Percentiles rank a stretch among this genome's conserved stretches.
Conservation (phyloP, 371 early-diverging fungal genomes). For the Quaeritorhiza haematococci region DNA sequence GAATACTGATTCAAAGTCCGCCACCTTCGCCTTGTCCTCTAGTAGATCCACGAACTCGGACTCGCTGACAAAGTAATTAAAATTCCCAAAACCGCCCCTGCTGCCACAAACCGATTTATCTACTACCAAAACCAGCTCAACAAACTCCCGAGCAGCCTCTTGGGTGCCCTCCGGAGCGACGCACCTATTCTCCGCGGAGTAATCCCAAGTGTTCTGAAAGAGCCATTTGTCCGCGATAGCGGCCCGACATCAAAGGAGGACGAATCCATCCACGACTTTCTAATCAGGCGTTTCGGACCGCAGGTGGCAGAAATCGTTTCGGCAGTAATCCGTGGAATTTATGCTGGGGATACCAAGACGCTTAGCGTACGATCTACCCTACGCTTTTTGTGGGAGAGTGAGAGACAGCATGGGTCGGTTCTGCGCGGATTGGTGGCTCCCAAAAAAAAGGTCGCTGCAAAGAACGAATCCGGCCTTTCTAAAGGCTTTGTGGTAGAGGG, state of each 20-base stretch:
- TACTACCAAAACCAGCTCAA: constrained; percentile 66
- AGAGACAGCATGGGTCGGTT: constrained; percentile 64
- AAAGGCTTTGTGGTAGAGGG: constrained; percentile 6
- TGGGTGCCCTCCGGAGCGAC: constrained; percentile 32
- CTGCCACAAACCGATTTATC: constrained; percentile 78
- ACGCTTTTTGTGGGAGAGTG: constrained; percentile 54
- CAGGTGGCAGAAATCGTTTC: constrained; percentile 72
- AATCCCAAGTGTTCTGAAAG: constrained; percentile 35
- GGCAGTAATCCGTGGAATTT: constrained; percentile 87
- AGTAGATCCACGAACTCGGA: constrained; percentile 57
- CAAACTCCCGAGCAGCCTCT: constrained; percentile 47
- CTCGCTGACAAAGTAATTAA: constrained; percentile 50
- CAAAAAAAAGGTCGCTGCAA: neutral
- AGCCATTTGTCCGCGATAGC: constrained; percentile 34
- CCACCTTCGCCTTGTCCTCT: neutral
- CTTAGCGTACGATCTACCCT: constrained; percentile 74
- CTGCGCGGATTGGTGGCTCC: constrained; percentile 38
- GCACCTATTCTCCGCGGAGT: constrained; percentile 50
- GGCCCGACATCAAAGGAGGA: constrained; percentile 36
- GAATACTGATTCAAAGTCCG: neutral
- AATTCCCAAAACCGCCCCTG: constrained; percentile 63
- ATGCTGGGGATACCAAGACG: constrained; percentile 77
- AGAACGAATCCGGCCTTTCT: neutral
- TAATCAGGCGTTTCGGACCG: constrained; percentile 70
- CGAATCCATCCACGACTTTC: constrained; percentile 70